These are phyloP conservation scores for Entomortierella chlamydospora DNA, from an alignment of 192 early-diverging fungal species.

Conservation along the genomic window DNA sequence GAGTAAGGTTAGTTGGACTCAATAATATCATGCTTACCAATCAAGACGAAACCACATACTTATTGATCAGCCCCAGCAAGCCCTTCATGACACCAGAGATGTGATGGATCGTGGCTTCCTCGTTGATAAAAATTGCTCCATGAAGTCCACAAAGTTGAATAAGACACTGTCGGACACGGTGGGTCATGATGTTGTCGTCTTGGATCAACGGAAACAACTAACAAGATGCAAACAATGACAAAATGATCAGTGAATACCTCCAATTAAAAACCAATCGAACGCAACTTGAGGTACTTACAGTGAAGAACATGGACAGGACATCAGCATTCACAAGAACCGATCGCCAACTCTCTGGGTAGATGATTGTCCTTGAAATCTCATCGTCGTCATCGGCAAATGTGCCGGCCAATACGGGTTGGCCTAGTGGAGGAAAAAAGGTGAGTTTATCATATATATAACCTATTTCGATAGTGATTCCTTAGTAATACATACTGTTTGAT, in stretches of 20 bases:
- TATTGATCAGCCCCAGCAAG: slow-evolving; percentile 62
- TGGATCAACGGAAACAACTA: slow-evolving; percentile 62
- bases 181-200: slow-evolving; percentile 58
- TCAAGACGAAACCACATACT: slow-evolving; percentile 50
- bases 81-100: slow-evolving; percentile 65
- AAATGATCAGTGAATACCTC: not conserved
- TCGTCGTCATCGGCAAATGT: slow-evolving; percentile 53
- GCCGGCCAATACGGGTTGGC: slow-evolving; percentile 51
- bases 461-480: too few relatives aligned
- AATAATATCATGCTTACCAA: not conserved
- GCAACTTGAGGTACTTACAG: slow-evolving; percentile 45
- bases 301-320: slow-evolving; percentile 74
- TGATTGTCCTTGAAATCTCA: slow-evolving; percentile 32
- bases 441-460: too few relatives aligned
- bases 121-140: slow-evolving; percentile 63
- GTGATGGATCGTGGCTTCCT: slow-evolving; percentile 61
- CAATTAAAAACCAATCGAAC: not conserved
- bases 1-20: not conserved
- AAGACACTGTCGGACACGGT: slow-evolving; percentile 69
- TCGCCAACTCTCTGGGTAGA: slow-evolving; percentile 64
- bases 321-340: slow-evolving; percentile 65
- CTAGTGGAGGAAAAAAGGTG: slow-evolving; percentile 11
- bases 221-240: not conserved
- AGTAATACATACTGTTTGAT: slow-evolving; percentile 28
- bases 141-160: slow-evolving; percentile 72